Conservation (phyloP, 2,329 filamentous ascomycete species). For the Cercospora berteroae region DNA sequence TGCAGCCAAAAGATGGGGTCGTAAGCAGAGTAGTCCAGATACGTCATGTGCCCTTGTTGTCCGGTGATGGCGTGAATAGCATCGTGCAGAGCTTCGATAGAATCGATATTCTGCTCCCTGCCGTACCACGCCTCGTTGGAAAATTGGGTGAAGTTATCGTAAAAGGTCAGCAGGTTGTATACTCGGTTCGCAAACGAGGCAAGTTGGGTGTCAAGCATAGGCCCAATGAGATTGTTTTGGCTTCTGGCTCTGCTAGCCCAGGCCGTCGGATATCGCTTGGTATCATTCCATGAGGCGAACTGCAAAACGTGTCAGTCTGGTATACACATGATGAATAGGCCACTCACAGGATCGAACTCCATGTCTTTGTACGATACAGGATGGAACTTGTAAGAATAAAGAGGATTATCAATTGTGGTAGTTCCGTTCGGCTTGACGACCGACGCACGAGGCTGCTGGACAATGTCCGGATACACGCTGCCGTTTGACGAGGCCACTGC, state of each 20-base stretch:
- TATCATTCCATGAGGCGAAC: conserved; percentile 61
- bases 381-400: conserved; percentile 40
- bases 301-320: conserved; percentile 32
- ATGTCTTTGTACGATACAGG: conserved; percentile 60
- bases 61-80: conserved; percentile 55
- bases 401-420: conserved; percentile 36
- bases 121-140: conserved; percentile 64
- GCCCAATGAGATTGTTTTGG: conserved; percentile 57
- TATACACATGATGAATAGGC: not conserved
- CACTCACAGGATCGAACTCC: conserved; percentile 59
- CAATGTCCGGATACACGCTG: conserved; percentile 41
- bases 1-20: conserved; percentile 79
- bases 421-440: conserved; percentile 38
- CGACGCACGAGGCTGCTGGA: conserved; percentile 41
- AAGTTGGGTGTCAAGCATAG: conserved; percentile 54
- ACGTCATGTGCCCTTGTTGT: conserved; percentile 65
- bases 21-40: conserved; percentile 68
- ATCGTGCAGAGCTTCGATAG: conserved; percentile 52
- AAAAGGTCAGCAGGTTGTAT: conserved; percentile 66
- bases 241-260: conserved; percentile 50
- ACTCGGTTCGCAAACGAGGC: conserved; percentile 59
- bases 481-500: conserved; percentile 39
- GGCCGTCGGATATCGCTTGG: conserved; percentile 56
- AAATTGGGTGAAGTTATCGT: conserved; percentile 66
- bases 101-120: conserved; percentile 56